Evolutionary conservation across 192 early-diverging fungal genomes (phyloP), one percentile per base, ranked within the genome.

Genomic region (Backusella luteola): DNA sequence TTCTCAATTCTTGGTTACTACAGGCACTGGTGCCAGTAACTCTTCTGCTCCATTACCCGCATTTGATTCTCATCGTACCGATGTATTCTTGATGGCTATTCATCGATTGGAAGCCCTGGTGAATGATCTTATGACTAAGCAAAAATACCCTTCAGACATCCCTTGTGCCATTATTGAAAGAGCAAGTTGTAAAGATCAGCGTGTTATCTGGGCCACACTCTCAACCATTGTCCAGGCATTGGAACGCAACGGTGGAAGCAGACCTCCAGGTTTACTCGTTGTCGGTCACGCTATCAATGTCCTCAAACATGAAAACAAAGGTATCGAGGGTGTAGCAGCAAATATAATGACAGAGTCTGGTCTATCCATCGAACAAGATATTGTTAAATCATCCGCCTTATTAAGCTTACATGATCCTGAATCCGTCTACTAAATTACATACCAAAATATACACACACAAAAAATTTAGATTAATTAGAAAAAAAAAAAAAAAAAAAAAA

Each of bases 131-230:
- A 59, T 85, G 21, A 59, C 41, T 1, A 77, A 84, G 1, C 84
- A 81, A 14, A 84, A 84, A 12, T 95, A 94, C 74, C 97, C 97
- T 4, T 53, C 76, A 0, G 81, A 90, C 8, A 35, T 93, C 32
- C 95, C 96, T 0, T 88, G 90, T 23, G 96, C 94, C 4, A 91
- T 98, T 41, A 87, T 98, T 6, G 97, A 98, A 79, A 89, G 84
- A 67, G 93, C 93, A 3, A 93, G 93, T 21, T 93, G 92, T 66
- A 70, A 81, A 1, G 91, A 94, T 67, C 91, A 97, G 84, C 84
- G 93, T 53, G 89, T 91, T n/a, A 80, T 96, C 12, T 80, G 86
- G 6, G 94, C 89, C 1, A 90, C 90, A 1, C 29, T 98, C 35
- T 83, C 71, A 1, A 89, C 82, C 3, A 95, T 98, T 46, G 87